Evolutionary conservation across 768 basidiomycete genomes (phyloP).

Genomic region (Melanogaster broomeanus): DNA sequence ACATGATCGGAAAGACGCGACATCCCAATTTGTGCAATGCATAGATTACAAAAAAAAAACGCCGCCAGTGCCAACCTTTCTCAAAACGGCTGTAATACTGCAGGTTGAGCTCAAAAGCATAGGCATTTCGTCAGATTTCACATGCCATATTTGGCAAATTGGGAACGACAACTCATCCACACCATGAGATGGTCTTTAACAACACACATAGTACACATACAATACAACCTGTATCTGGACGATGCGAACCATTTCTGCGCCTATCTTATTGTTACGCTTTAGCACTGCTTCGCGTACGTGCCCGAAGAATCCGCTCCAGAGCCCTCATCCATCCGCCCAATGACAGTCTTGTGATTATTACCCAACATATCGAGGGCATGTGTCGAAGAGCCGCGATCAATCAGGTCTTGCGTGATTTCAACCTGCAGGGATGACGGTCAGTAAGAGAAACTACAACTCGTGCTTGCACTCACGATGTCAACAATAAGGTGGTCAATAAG

Average conservation of each 20-base stretch:
- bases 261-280: constrained; percentile 12
- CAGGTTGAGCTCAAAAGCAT: no score
- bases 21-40: no score
- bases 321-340: constrained; percentile 48
- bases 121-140: no score
- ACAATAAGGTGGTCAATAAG: constrained; percentile 63
- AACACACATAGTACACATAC: no score
- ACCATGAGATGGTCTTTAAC: no score
- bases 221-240: neutral
- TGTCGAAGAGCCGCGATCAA: constrained; percentile 43
- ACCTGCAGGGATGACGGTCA: constrained; percentile 41
- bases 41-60: no score
- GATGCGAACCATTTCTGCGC: neutral
- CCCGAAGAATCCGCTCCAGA: constrained; percentile 52
- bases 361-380: constrained; percentile 54
- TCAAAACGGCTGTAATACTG: no score
- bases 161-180: no score
- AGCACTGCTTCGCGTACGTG: constrained; percentile 72
- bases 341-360: constrained; percentile 29
- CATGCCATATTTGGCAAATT: no score
- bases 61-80: no score
- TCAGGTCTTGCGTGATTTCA: constrained; percentile 63
- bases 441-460: neutral
- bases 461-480: constrained; percentile 58
- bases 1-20: no score